These are phyloP conservation scores for Torulaspora globosa DNA, from an alignment of 1,139 yeast genomes.

Conservation along the genomic window DNA sequence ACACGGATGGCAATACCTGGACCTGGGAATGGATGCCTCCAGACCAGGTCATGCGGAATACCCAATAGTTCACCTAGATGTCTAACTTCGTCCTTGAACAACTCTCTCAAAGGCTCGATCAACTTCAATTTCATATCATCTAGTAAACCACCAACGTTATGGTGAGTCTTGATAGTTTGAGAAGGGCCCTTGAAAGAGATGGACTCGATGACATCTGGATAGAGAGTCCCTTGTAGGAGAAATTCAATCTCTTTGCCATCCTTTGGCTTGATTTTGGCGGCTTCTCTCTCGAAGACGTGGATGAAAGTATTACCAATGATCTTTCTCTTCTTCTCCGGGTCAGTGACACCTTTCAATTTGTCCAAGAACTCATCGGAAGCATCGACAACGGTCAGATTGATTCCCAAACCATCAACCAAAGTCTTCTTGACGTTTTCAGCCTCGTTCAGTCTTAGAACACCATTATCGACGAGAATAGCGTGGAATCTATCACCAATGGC, in stretches of 20 bases:
- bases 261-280: conserved; percentile 84
- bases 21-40: conserved; percentile 99
- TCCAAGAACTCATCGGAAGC: conserved; percentile 86
- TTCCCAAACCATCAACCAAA: conserved; percentile 86
- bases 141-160: conserved; percentile 95
- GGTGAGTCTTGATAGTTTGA: conserved; percentile 98
- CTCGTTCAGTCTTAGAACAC: conserved; percentile 94
- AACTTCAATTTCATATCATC: conserved; percentile 97
- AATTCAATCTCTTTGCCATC: conserved; percentile 89
- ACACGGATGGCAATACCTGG: conserved; percentile 99
- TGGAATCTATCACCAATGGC: conserved; percentile 99
- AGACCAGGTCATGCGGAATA: conserved; percentile 92
- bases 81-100: conserved; percentile 98
- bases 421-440: conserved; percentile 85
- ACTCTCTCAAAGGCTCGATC: conserved; percentile 96
- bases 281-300: conserved; percentile 94
- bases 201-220: conserved; percentile 98
- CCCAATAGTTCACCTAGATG: conserved; percentile 91
- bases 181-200: conserved; percentile 99
- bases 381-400: conserved; percentile 89
- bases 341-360: conserved; percentile 88
- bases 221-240: conserved; percentile 93
- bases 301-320: conserved; percentile 97
- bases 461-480: conserved; percentile 96
- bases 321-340: conserved; percentile 98